These are phyloP conservation scores for Immersiporthe knoxdaviesiana DNA, from an alignment of 2,329 filamentous ascomycete genomes.

Conservation along the genomic window DNA sequence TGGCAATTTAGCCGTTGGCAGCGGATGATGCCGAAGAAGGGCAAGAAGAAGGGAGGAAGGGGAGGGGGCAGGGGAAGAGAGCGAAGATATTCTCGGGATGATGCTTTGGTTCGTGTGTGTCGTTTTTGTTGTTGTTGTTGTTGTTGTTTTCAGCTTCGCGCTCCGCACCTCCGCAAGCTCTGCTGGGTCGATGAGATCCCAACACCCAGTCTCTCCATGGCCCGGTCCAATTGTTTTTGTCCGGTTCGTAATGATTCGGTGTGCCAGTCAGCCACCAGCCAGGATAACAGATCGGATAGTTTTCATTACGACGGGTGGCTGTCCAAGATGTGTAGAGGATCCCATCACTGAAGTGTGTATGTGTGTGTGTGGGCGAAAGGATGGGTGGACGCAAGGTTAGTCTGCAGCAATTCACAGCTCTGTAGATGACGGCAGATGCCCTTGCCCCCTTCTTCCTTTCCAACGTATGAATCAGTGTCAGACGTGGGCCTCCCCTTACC, in stretches of 20 bases:
- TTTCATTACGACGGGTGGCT: not conserved
- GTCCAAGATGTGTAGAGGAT: not conserved
- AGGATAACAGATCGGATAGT: not conserved
- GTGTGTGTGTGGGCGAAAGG: too few species aligned
- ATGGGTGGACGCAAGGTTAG: not conserved
- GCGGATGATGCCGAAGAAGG: not conserved
- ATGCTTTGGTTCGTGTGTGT: constrained; percentile 7
- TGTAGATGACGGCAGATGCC: not conserved
- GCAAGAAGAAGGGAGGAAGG: not conserved
- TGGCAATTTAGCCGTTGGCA: constrained; percentile 7
- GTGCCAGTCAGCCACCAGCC: not conserved
- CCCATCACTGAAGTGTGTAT: not conserved
- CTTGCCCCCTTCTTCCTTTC: too few species aligned
- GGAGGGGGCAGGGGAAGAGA: too few species aligned
- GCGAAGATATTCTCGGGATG: not conserved
- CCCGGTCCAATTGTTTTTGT: not conserved
- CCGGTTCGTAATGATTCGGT: not conserved
- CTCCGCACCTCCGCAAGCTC: not conserved
- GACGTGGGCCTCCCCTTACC: too few species aligned
- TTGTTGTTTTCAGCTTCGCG: not conserved
- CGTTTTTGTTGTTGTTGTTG: not conserved
- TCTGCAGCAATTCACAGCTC: not conserved
- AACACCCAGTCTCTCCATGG: not conserved
- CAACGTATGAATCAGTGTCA: too few species aligned
- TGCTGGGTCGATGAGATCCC: not conserved